Conservation (phyloP, 2,329 filamentous ascomycete genomes). For the Colletotrichum brevisporum region DNA sequence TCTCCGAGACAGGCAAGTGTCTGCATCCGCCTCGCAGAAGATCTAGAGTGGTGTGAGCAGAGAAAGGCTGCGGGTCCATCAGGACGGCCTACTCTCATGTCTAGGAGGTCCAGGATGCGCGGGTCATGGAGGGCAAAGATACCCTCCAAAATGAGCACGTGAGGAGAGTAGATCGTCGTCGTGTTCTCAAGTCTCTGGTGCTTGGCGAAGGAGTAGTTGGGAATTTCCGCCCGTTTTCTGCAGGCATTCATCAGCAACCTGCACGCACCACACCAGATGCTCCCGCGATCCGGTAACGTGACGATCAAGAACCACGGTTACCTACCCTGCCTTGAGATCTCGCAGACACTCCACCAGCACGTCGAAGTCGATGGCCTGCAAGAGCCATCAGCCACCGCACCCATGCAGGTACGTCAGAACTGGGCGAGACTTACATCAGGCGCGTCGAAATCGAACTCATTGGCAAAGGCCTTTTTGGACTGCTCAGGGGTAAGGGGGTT, state of each 20-base stretch:
- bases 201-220: constrained; percentile 94
- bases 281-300: constrained; percentile 1
- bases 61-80: neutral
- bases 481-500: constrained; percentile 87
- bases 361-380: constrained; percentile 91
- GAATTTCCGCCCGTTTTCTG: constrained; percentile 90
- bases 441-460: constrained; percentile 96
- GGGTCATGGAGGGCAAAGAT: constrained; percentile 95
- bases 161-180: constrained; percentile 93
- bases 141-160: constrained; percentile 94
- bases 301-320: constrained; percentile 8
- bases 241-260: neutral
- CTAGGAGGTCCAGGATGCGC: constrained; percentile 86
- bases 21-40: constrained; percentile 95
- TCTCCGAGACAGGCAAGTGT: constrained; percentile 91
- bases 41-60: constrained; percentile 67
- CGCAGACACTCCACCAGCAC: constrained; percentile 82
- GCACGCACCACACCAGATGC: too few species aligned
- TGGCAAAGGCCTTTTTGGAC: constrained; percentile 84
- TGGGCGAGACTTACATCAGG: constrained; percentile 69
- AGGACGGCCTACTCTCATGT: constrained; percentile 80
- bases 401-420: neutral
- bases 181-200: constrained; percentile 86
- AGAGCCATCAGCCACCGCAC: constrained; percentile 5
- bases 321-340: constrained; percentile 93